Evolutionary conservation across 2,329 filamentous ascomycete species (phyloP), one percentile per base, ranked within the genome.

Genomic region (Pseudomassariella vexata): DNA sequence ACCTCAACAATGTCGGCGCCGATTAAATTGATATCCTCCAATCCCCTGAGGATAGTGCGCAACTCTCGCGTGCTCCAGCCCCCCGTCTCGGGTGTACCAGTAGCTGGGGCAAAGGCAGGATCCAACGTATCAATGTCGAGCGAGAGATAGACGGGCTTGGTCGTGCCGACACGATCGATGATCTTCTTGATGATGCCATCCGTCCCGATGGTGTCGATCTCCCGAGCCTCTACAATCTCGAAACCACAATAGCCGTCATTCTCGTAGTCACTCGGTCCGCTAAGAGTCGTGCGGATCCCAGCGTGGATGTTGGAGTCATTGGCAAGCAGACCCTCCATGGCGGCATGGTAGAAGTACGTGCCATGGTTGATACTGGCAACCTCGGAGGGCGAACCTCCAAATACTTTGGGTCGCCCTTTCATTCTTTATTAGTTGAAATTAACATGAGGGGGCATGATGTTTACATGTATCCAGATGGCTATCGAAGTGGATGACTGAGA

Each of bases 71-170:
- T 86, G 2, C 75, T 78, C 82, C 82, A 86, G 3, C 82, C 82
- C 8, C 82, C 82, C 1, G 82, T 85, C 64, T 86, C 82, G 2
- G 82, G 82, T 0, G 82, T 86, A 7, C 82, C 82, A 0, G 82
- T 86, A 1, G 79, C 82, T 9, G 82, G 82, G 0, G 82, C 82
- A 45, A 85, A 90, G 5, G 85, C 85, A 6, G 88, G 87, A 53
- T 94, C 87, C 4, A 94, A 66, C 1, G 85, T 88, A 51, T 94
- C 87, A 47, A 94, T 94, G 51, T 95, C 88, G 28, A 94, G 80
- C 6, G 77, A 85, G 19, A 94, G 61, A 52, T 94, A 94, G 0
- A 92, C 83, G 0, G 85, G 85, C 39, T 78, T 79, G 33, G 70
- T 68, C 15, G 79, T 82, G 7, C 84, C 85, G 12, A 94, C 83